phyloP scores from a whole-genome alignment of 106 monocot genomes.

The Acanthochlamys bracteata region DNA sequence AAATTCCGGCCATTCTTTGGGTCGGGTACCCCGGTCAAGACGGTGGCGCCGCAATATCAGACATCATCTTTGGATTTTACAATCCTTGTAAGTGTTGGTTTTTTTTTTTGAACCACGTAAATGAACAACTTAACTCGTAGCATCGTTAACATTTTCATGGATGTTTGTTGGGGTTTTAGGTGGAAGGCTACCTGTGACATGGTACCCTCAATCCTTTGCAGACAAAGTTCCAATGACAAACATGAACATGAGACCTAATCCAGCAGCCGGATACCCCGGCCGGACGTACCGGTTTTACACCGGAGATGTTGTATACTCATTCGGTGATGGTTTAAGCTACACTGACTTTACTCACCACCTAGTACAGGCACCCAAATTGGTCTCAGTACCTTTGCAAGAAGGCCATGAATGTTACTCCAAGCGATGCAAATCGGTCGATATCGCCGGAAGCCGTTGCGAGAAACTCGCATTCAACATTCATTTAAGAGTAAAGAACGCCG shows the following conservation, averaged over 20 bases:
- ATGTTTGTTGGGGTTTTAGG: slow-evolving; percentile 17
- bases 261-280: slow-evolving; percentile 64
- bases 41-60: slow-evolving; percentile 77
- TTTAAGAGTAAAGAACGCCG: slow-evolving; percentile 52
- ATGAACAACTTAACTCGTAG: too few relatives aligned
- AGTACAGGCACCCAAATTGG: slow-evolving; percentile 35
- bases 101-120: too few relatives aligned
- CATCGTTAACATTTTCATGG: too few relatives aligned
- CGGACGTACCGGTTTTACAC: slow-evolving; percentile 95
- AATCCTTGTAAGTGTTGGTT: slow-evolving; percentile 62
- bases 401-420: slow-evolving; percentile 36
- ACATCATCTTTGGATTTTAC: slow-evolving; percentile 65
- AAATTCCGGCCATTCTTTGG: slow-evolving; percentile 76
- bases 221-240: slow-evolving; percentile 76
- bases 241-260: slow-evolving; percentile 87
- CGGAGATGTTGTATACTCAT: slow-evolving; percentile 62
- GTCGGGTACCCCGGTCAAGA: slow-evolving; percentile 89
- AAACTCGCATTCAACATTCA: slow-evolving; percentile 42
- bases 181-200: slow-evolving; percentile 83
- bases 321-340: slow-evolving; percentile 94
- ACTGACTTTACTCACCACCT: slow-evolving; percentile 43
- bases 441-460: slow-evolving; percentile 32
- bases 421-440: slow-evolving; percentile 50
- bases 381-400: slow-evolving; percentile 52
- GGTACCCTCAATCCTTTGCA: slow-evolving; percentile 78